phyloP scores from a whole-genome alignment of 2,329 filamentous ascomycete genomes.

The Fusarium buharicum region DNA sequence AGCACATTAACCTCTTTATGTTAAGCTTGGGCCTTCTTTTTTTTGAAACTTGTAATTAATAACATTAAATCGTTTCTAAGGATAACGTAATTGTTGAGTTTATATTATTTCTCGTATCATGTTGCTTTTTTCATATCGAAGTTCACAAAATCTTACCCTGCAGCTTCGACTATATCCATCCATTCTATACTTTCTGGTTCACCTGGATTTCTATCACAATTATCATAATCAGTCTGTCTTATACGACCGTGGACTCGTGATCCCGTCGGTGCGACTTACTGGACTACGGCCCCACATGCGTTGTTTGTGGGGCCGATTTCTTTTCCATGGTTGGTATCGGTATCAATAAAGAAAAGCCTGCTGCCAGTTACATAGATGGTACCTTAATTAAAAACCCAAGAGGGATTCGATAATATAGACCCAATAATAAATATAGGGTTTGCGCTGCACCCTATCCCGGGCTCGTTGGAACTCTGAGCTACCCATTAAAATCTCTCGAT shows the following conservation, averaged over 20 bases:
- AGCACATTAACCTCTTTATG: too few relatives aligned
- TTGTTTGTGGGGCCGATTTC: constrained; percentile 7
- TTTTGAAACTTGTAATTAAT: too few relatives aligned
- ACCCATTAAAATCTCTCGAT: constrained; percentile 21
- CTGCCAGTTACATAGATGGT: neutral
- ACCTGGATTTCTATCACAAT: neutral
- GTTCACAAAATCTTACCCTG: too few relatives aligned
- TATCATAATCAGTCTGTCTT: neutral
- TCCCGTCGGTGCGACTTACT: constrained; percentile 14
- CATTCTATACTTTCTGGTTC: too few relatives aligned
- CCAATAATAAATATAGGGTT: neutral
- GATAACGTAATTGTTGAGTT: too few relatives aligned
- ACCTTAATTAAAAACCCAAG: neutral
- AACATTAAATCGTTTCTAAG: too few relatives aligned
- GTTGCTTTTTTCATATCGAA: too few relatives aligned
- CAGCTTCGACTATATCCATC: too few relatives aligned
- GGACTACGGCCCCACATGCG: constrained; percentile 11
- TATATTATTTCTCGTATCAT: too few relatives aligned
- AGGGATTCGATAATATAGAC: neutral
- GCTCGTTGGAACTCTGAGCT: neutral
- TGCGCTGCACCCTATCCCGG: neutral
- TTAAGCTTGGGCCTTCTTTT: too few relatives aligned
- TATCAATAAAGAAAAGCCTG: neutral
- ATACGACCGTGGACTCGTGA: constrained; percentile 1
- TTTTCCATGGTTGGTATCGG: neutral